Conservation (phyloP, 306 rosid genomes). For the Acacia melanoxylon region DNA sequence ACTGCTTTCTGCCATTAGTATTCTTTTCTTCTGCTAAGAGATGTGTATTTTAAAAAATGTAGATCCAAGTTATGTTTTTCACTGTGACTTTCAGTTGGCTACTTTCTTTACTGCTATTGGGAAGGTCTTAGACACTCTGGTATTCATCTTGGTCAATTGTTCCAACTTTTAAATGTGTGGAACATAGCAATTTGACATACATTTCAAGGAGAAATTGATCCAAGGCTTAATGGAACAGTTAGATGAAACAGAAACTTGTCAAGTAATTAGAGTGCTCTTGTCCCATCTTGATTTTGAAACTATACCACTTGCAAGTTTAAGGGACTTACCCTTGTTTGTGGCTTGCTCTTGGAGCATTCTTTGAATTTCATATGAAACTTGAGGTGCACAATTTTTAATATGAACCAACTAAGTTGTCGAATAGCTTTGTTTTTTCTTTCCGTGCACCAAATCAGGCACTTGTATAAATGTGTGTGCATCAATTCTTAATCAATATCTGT, state of each 20-base stretch:
- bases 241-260: conserved; percentile 1
- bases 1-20: background rate
- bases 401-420: background rate
- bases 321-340: background rate
- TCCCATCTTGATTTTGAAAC: background rate
- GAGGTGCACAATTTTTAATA: background rate
- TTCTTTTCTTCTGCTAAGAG: background rate
- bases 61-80: background rate
- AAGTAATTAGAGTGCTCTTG: background rate
- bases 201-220: background rate
- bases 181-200: background rate
- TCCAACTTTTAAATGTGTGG: background rate
- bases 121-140: background rate
- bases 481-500: background rate
- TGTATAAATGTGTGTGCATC: background rate
- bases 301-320: background rate
- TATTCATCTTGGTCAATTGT: background rate
- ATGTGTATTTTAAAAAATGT: background rate
- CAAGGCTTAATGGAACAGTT: background rate
- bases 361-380: background rate
- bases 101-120: background rate
- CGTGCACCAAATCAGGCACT: background rate
- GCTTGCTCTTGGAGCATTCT: background rate
- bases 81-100: background rate
- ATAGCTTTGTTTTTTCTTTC: background rate